Conservation (phyloP, 176 grass and related monocot species). For the Triticum turgidum region DNA sequence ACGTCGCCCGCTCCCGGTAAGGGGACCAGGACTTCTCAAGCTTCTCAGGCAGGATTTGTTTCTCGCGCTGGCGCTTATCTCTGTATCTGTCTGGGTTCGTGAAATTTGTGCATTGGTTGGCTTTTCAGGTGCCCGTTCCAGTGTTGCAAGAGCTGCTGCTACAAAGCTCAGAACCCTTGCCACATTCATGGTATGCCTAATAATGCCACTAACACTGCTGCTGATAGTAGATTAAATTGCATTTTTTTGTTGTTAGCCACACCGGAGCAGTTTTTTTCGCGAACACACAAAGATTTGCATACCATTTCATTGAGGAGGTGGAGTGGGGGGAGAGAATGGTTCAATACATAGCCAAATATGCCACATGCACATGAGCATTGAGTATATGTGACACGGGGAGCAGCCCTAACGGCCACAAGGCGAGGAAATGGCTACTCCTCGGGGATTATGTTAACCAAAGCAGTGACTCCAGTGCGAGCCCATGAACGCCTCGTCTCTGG, state of each 20-base stretch:
- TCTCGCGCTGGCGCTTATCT: background rate
- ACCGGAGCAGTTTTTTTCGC: background rate
- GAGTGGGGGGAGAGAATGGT: no score
- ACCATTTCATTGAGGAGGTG: no score
- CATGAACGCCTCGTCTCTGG: no score
- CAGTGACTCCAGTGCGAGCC: no score
- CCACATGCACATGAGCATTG: no score
- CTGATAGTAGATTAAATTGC: background rate
- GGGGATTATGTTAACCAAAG: no score
- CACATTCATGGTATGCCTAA: constrained; percentile 96
- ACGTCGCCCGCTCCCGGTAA: constrained; percentile 96
- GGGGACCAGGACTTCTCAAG: background rate
- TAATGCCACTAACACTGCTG: background rate
- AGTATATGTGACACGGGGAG: no score
- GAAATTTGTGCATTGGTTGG: constrained; percentile 1
- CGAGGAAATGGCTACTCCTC: no score
- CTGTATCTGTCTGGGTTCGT: background rate
- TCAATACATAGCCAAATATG: no score
- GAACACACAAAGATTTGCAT: no score
- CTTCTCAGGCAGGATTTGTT: background rate
- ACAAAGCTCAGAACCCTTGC: constrained; percentile 95
- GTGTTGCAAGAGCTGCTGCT: constrained; percentile 96
- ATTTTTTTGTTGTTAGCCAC: background rate
- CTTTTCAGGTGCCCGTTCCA: constrained; percentile 87
- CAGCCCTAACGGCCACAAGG: no score